These are phyloP conservation scores for Tuber borchii DNA, from an alignment of 495 filamentous ascomycete species.

Conservation along the genomic window DNA sequence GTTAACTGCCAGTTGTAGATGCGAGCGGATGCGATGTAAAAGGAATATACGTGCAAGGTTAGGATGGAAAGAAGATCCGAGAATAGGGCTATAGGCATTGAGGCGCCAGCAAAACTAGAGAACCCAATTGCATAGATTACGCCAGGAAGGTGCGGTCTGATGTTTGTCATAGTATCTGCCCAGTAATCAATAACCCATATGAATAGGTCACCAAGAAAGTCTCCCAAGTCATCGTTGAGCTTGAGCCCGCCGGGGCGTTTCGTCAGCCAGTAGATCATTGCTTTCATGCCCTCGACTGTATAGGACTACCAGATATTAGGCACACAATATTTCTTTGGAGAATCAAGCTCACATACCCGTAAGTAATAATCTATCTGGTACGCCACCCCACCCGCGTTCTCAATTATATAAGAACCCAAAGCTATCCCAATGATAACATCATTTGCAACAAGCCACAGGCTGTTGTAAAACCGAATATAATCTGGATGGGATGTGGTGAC, in stretches of 20 bases:
- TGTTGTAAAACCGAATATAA: conserved; percentile 99
- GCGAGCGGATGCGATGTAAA: conserved; percentile 90
- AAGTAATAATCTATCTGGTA: conserved; percentile 72
- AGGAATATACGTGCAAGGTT: conserved; percentile 93
- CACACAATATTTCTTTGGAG: background rate
- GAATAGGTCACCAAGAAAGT: conserved; percentile 89
- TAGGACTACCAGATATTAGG: conserved; percentile 47
- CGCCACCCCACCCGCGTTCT: conserved; percentile 81
- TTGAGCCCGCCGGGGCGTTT: conserved; percentile 97
- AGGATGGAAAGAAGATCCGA: conserved; percentile 89
- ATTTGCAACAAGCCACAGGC: conserved; percentile 96
- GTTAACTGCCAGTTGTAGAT: conserved; percentile 98
- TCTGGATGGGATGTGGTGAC: conserved; percentile 92
- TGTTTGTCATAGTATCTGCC: conserved; percentile 53
- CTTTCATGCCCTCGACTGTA: conserved; percentile 80
- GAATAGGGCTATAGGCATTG: conserved; percentile 92
- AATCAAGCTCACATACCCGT: conserved; percentile 42
- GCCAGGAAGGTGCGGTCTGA: conserved; percentile 72
- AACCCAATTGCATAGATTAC: conserved; percentile 91
- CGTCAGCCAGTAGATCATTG: conserved; percentile 92
- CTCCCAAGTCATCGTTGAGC: conserved; percentile 87
- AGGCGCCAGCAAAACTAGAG: conserved; percentile 89
- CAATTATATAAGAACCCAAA: conserved; percentile 91
- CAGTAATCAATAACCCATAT: conserved; percentile 98
- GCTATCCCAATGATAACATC: conserved; percentile 98